phyloP scores from a whole-genome alignment of 225 moss, liverwort and hornwort genomes.

The Neckera pumila region DNA sequence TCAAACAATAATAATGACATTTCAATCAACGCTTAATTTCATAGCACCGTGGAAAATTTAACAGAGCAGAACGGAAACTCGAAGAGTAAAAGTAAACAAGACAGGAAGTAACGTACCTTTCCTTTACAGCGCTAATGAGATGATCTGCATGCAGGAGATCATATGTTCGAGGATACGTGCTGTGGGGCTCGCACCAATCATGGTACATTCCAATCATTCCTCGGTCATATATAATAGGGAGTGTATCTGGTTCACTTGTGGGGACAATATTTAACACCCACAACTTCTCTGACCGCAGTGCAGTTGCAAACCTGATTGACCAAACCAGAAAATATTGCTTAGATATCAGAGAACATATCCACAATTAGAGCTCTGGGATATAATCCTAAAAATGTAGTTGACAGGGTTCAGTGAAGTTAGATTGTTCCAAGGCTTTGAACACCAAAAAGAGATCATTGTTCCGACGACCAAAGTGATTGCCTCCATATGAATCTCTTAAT shows the following conservation, averaged over 20 bases:
- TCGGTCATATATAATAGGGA: conserved; percentile 69
- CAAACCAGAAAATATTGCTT: background rate
- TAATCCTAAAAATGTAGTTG: background rate
- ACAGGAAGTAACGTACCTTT: background rate
- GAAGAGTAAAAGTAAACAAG: background rate
- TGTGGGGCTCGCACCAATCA: conserved; percentile 35
- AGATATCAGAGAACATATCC: background rate
- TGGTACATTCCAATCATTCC: conserved; percentile 85
- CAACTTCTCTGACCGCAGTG: background rate
- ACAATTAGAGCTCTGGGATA: background rate
- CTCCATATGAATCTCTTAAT: background rate
- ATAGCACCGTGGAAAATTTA: background rate
- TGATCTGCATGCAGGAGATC: conserved; percentile 75
- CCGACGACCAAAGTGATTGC: background rate
- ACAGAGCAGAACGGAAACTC: background rate
- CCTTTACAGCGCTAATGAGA: conserved; percentile 24
- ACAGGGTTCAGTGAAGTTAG: background rate
- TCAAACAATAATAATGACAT: background rate
- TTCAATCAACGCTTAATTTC: background rate
- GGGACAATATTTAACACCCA: conserved; percentile 70
- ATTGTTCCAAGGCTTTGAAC: background rate
- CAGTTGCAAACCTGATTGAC: conserved; percentile 1
- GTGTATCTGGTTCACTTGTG: conserved; percentile 65
- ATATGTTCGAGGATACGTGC: conserved; percentile 82
- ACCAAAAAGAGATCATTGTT: background rate